Evolutionary conservation across 352 stramenopile genomes (phyloP).

Genomic region (Globisporangium alternatum): DNA sequence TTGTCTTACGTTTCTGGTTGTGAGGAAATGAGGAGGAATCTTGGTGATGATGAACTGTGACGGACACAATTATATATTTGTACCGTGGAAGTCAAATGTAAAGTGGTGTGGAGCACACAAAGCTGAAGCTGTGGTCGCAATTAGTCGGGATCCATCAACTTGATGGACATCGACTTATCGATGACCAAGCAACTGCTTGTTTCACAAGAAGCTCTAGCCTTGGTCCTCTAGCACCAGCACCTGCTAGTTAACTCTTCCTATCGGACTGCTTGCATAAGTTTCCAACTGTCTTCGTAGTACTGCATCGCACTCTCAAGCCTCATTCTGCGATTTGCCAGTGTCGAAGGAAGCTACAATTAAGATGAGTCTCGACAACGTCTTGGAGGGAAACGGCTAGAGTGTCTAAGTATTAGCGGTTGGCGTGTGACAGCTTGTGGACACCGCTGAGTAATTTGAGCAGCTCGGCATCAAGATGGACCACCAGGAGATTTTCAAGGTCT

Average conservation of each 20-base stretch:
- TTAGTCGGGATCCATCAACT: not conserved
- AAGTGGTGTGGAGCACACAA: not conserved
- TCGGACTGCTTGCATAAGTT: no score
- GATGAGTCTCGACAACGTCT: not conserved
- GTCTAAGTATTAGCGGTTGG: not conserved
- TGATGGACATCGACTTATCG: not conserved
- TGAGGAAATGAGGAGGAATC: not conserved
- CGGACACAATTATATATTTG: not conserved
- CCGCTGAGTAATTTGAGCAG: constrained; percentile 2
- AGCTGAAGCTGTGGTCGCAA: not conserved
- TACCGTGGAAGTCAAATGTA: no score
- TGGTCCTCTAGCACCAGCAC: not conserved
- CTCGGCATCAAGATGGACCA: constrained; percentile 4
- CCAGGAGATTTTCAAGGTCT: not conserved
- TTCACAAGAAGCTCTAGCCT: not conserved
- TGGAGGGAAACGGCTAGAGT: not conserved
- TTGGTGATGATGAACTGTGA: not conserved
- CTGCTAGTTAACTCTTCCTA: not conserved
- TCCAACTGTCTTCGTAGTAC: not conserved
- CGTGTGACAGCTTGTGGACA: not conserved
- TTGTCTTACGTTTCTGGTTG: not conserved
- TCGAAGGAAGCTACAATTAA: not conserved
- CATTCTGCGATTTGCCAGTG: not conserved
- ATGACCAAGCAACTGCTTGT: not conserved
- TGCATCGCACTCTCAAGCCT: not conserved